A percentile compares a stretch with the other conserved stretches of the same genome.
phyloP scores from a whole-genome alignment of 139 green algal genomes.

The Picochlorum sp. region DNA sequence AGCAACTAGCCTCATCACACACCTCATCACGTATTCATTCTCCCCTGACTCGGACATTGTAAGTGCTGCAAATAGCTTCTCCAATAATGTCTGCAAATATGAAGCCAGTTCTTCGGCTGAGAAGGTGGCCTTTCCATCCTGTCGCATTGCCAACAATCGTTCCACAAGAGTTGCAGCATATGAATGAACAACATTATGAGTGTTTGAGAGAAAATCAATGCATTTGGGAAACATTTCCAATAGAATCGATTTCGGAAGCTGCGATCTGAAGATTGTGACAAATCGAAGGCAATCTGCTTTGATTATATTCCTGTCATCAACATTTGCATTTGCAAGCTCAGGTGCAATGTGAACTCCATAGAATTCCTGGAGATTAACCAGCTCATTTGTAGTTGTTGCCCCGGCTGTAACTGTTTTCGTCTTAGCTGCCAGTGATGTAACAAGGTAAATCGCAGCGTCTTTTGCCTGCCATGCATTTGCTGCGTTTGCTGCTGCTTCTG shows the following conservation, averaged over 20 bases:
- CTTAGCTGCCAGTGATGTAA: constrained; percentile 79
- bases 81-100: constrained; percentile 54
- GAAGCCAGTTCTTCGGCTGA: constrained; percentile 49
- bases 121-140: constrained; percentile 36
- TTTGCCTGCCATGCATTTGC: constrained; percentile 74
- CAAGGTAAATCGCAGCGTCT: constrained; percentile 91
- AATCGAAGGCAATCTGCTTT: constrained; percentile 96
- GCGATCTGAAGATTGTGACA: constrained; percentile 79
- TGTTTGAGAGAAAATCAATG: constrained; percentile 35
- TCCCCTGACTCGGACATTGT: constrained; percentile 68
- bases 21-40: constrained; percentile 93
- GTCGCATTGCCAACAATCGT: constrained; percentile 50
- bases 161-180: constrained; percentile 92
- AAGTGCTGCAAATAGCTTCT: constrained; percentile 79
- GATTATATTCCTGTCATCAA: constrained; percentile 67
- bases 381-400: constrained; percentile 75
- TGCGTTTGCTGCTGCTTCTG: constrained; percentile 54
- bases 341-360: constrained; percentile 44
- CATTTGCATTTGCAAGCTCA: constrained; percentile 52
- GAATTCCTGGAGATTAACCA: constrained; percentile 86
- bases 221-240: constrained; percentile 49
- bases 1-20: constrained; percentile 74
- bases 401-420: constrained; percentile 71
- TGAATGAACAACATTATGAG: constrained; percentile 89
- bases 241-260: constrained; percentile 59